Conservation (phyloP, 345 rosid genomes). For the Fremontodendron californicum region DNA sequence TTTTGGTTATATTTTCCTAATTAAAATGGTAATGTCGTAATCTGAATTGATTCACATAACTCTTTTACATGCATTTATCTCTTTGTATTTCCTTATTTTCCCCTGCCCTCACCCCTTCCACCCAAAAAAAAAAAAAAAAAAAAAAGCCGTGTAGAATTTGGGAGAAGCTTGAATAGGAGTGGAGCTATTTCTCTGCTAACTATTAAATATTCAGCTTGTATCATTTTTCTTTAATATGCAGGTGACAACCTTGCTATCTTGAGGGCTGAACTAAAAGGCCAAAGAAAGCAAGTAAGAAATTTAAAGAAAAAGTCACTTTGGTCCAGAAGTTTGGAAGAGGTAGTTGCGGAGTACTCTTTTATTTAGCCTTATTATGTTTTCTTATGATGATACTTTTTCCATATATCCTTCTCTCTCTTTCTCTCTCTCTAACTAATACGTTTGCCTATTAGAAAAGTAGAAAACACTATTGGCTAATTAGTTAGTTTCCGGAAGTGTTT, state of each 20-base stretch:
- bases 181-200: conserved; percentile 4
- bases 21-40: neutral
- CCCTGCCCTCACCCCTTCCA: neutral
- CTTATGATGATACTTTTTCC: neutral
- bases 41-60: neutral
- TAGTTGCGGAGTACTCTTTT: conserved; percentile 14
- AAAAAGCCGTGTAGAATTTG: neutral
- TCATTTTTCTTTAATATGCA: conserved; percentile 16
- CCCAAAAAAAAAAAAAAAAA: neutral
- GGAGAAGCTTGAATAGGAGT: neutral
- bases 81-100: neutral
- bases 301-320: conserved; percentile 85
- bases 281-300: conserved; percentile 66
- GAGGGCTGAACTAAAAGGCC: conserved; percentile 72
- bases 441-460: neutral
- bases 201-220: neutral
- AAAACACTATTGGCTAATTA: neutral
- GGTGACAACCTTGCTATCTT: conserved; percentile 56
- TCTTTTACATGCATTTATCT: neutral
- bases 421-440: neutral
- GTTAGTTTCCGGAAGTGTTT: neutral
- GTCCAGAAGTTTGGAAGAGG: conserved; percentile 92
- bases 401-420: neutral
- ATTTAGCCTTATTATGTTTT: neutral
- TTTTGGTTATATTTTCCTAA: neutral